These are phyloP conservation scores for Penicillium brasilianum DNA, from an alignment of 2,329 filamentous ascomycete species.

Conservation along the genomic window DNA sequence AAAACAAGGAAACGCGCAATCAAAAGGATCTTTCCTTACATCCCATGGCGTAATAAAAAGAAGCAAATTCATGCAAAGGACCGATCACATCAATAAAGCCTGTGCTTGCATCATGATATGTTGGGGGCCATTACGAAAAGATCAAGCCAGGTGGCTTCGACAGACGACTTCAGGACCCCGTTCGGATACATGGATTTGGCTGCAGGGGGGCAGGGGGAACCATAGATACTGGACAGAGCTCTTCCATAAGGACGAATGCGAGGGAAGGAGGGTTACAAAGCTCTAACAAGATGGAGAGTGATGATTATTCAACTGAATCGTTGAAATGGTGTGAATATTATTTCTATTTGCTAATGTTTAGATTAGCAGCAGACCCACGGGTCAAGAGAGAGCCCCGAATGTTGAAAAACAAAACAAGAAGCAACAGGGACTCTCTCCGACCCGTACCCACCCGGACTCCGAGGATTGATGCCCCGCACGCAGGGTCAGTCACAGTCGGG, in stretches of 20 bases:
- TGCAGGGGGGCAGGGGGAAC: not conserved
- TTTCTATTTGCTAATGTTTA: conserved; percentile 45
- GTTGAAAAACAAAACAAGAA: conserved; percentile 12
- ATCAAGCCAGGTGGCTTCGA: not conserved
- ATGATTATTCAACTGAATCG: conserved; percentile 9
- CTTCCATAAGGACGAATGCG: no score
- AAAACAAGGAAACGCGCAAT: no score
- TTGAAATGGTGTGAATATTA: conserved; percentile 29
- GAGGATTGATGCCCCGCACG: conserved; percentile 7
- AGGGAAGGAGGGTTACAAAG: no score
- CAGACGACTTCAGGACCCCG: not conserved
- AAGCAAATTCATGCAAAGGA: not conserved
- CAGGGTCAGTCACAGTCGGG: conserved; percentile 13
- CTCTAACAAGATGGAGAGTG: not conserved
- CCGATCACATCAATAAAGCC: not conserved
- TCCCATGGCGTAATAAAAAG: no score
- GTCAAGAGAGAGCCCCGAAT: conserved; percentile 13
- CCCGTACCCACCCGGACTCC: not conserved
- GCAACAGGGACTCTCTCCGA: conserved; percentile 13
- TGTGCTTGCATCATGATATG: not conserved
- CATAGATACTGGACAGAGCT: not conserved
- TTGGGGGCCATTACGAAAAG: not conserved
- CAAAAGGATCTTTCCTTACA: not conserved
- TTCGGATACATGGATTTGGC: not conserved
- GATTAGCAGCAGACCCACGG: conserved; percentile 38